A percentile compares a stretch with the other conserved stretches of the same genome.
Conservation (phyloP, 176 grass and related monocot species). For the Aegilops longissima region DNA sequence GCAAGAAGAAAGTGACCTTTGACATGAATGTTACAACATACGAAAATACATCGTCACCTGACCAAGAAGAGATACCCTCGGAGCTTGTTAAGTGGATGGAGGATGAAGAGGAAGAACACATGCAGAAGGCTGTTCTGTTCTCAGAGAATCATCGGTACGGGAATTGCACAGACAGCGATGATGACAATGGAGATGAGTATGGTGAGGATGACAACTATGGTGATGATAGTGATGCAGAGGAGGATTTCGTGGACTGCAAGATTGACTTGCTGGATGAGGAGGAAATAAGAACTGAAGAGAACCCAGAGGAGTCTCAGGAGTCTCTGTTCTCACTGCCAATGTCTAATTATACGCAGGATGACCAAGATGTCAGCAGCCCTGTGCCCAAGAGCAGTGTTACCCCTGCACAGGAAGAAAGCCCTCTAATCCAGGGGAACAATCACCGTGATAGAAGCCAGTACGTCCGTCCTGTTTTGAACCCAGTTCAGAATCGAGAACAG, state of each 20-base stretch:
- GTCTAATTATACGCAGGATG: conserved; percentile 45
- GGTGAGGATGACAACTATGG: conserved; percentile 44
- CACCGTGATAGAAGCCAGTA: conserved; percentile 61
- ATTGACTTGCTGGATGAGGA: conserved; percentile 54
- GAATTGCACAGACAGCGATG: conserved; percentile 60
- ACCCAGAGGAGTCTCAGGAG: conserved; percentile 69
- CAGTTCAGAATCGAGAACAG: conserved; percentile 74
- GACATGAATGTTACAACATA: conserved; percentile 75
- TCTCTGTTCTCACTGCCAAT: conserved; percentile 79
- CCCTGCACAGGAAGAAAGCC: conserved; percentile 42
- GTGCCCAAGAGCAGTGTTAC: conserved; percentile 36
- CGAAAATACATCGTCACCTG: conserved; percentile 26
- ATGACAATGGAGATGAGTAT: conserved; percentile 48
- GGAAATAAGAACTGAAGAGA: conserved; percentile 36
- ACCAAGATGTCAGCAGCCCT: conserved; percentile 55
- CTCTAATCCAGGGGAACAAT: conserved; percentile 43
- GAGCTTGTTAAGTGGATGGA: background rate
- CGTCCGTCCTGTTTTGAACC: conserved; percentile 66
- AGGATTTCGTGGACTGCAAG: conserved; percentile 44
- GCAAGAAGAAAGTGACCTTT: conserved; percentile 85
- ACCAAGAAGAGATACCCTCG: conserved; percentile 44
- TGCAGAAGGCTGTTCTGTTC: conserved; percentile 20
- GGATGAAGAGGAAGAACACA: conserved; percentile 18
- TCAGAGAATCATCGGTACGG: conserved; percentile 76
- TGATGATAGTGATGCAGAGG: conserved; percentile 56